phyloP scores from a whole-genome alignment of 140 eudicot species.

The Artemisia princeps region DNA sequence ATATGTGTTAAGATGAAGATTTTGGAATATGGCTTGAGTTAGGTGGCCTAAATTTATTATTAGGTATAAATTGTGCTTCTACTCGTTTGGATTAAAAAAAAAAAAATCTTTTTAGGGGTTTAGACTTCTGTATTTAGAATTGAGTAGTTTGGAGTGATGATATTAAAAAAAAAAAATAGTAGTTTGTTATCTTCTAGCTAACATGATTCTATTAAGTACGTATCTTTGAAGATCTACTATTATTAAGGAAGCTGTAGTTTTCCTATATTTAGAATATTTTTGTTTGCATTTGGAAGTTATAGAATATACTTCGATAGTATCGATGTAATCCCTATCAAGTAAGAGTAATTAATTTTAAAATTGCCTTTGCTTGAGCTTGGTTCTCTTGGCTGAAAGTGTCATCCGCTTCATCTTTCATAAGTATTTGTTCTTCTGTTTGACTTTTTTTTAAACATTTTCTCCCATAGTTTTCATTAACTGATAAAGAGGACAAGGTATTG shows the following conservation, averaged over 20 bases:
- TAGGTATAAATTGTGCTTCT: constrained; percentile 2
- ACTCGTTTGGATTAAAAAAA: neutral
- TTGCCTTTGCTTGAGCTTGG: constrained; percentile 10
- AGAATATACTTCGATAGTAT: neutral
- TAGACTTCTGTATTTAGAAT: neutral
- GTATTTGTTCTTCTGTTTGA: neutral
- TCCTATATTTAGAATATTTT: neutral
- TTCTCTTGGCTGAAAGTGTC: neutral
- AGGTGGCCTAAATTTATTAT: neutral
- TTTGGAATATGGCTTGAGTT: neutral
- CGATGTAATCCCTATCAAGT: neutral
- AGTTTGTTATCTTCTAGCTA: neutral
- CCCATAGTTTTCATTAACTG: neutral
- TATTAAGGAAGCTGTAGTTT: neutral
- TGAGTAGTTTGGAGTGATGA: neutral
- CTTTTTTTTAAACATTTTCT: neutral
- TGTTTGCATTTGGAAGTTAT: neutral
- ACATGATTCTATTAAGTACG: neutral
- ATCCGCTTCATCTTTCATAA: neutral
- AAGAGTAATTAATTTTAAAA: constrained; percentile 3
- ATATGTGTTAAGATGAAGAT: constrained; percentile 1
- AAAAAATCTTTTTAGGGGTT: neutral
- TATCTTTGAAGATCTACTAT: neutral
- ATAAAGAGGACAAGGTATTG: neutral
- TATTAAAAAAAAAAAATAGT: neutral